Conservation (phyloP, 805 yeast genomes). For the Yamadazyma sp. region DNA sequence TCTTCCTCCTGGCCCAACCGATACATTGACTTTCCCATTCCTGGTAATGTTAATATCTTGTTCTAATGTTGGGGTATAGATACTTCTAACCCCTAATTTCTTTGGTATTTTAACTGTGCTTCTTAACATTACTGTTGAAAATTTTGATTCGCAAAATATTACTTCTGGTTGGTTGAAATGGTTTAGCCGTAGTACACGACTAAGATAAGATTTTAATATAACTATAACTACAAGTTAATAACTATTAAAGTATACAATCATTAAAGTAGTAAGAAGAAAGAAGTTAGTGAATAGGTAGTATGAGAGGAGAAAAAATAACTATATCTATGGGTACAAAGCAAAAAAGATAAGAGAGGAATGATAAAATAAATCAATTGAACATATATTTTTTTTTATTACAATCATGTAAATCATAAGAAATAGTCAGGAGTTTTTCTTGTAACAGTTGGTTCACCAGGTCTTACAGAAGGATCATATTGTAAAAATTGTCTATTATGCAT, state of each 20-base stretch:
- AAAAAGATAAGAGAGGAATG: not conserved
- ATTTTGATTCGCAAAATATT: conserved; percentile 9
- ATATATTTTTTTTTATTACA: conserved; percentile 1
- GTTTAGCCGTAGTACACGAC: conserved; percentile 3
- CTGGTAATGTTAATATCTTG: conserved; percentile 71
- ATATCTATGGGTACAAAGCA: no score
- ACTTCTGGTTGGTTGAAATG: conserved; percentile 30
- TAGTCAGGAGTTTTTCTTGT: conserved; percentile 97
- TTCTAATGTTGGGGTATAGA: conserved; percentile 41
- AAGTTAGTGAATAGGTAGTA: no score
- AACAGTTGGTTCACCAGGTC: conserved; percentile 98
- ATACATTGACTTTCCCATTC: conserved; percentile 67
- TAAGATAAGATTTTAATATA: not conserved
- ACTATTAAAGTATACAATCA: no score
- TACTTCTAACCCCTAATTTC: conserved; percentile 23
- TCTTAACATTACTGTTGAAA: conserved; percentile 8
- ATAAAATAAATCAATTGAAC: not conserved
- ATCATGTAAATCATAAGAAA: conserved; percentile 51
- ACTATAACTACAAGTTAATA: no score
- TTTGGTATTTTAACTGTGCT: conserved; percentile 1
- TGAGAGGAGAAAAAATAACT: no score
- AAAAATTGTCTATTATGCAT: conserved; percentile 85
- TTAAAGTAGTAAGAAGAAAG: no score
- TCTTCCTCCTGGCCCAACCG: conserved; percentile 78
- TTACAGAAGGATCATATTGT: conserved; percentile 93